A percentile compares a stretch with the other conserved stretches of the same genome.
phyloP scores from a whole-genome alignment of 352 stramenopile genomes.

The Phytophthora macrochlamydospora region DNA sequence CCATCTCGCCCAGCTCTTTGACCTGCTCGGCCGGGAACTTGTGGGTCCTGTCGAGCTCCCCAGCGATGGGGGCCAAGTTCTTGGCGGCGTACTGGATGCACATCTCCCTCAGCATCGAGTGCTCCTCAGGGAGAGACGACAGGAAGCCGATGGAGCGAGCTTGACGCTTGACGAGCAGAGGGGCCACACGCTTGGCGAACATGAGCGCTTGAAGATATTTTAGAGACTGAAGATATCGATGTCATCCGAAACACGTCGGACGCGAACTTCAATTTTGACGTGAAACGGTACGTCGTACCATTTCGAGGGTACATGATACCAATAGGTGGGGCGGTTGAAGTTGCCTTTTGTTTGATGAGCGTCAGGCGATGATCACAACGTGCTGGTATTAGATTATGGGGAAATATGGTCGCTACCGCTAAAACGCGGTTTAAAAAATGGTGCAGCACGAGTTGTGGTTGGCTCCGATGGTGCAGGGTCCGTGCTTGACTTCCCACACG shows the following conservation, averaged over 20 bases:
- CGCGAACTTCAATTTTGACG: conserved; percentile 16
- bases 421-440: conserved; percentile 36
- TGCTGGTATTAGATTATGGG: too few relatives aligned
- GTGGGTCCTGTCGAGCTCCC: conserved; percentile 90
- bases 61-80: conserved; percentile 91
- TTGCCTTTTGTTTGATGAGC: conserved; percentile 2
- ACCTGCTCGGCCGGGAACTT: conserved; percentile 83
- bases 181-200: too few relatives aligned
- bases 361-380: too few relatives aligned
- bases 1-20: conserved; percentile 92
- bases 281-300: conserved; percentile 13
- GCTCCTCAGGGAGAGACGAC: conserved; percentile 91
- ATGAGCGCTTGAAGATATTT: conserved; percentile 8
- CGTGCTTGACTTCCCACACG: conserved; percentile 82
- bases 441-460: conserved; percentile 73
- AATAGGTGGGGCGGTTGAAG: neutral
- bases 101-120: conserved; percentile 97
- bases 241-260: conserved; percentile 15
- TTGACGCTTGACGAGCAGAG: conserved; percentile 7
- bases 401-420: too few relatives aligned
- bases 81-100: conserved; percentile 95
- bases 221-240: neutral
- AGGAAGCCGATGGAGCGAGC: conserved; percentile 63
- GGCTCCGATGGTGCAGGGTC: conserved; percentile 65
- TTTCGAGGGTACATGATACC: conserved; percentile 4